Evolutionary conservation across 2,329 filamentous ascomycete species (phyloP).

Genomic region (Zymoseptoria ardabiliae): DNA sequence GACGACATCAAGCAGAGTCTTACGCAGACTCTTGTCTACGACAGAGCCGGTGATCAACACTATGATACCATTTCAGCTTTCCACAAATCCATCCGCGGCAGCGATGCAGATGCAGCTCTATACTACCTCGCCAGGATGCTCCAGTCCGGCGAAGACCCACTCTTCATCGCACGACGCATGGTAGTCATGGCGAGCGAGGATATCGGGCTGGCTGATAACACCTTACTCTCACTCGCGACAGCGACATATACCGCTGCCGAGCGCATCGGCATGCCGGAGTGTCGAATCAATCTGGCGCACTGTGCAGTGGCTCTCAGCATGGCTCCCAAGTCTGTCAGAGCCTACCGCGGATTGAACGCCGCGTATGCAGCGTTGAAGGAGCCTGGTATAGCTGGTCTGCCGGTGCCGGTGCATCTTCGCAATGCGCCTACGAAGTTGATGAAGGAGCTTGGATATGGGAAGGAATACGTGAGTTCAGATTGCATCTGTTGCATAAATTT

Average conservation of each 20-base stretch:
- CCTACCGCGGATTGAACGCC: constrained; percentile 75
- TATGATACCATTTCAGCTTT: constrained; percentile 97
- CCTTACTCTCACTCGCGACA: constrained; percentile 74
- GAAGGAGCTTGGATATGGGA: constrained; percentile 85
- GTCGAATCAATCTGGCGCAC: constrained; percentile 84
- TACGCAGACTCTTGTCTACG: constrained; percentile 90
- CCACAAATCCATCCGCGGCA: constrained; percentile 89
- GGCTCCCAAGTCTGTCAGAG: constrained; percentile 78
- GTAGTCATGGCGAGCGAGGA: constrained; percentile 94
- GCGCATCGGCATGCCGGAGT: constrained; percentile 92
- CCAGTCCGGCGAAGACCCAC: constrained; percentile 84
- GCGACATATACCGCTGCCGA: constrained; percentile 81
- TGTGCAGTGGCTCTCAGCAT: constrained; percentile 72
- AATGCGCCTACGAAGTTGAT: constrained; percentile 90
- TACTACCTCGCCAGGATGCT: constrained; percentile 97
- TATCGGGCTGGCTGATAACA: constrained; percentile 81
- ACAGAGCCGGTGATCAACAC: constrained; percentile 89
- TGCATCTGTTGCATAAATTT: not conserved
- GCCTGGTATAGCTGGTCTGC: constrained; percentile 72
- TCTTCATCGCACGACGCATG: constrained; percentile 87
- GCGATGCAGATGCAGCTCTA: constrained; percentile 75
- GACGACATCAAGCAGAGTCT: constrained; percentile 72
- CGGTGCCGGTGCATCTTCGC: constrained; percentile 78
- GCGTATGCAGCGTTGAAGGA: constrained; percentile 73
- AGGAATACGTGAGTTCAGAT: constrained; percentile 53